Base-by-base conservation (phyloP, 805 yeast species). In the Kuraishia ogatae region DNA sequence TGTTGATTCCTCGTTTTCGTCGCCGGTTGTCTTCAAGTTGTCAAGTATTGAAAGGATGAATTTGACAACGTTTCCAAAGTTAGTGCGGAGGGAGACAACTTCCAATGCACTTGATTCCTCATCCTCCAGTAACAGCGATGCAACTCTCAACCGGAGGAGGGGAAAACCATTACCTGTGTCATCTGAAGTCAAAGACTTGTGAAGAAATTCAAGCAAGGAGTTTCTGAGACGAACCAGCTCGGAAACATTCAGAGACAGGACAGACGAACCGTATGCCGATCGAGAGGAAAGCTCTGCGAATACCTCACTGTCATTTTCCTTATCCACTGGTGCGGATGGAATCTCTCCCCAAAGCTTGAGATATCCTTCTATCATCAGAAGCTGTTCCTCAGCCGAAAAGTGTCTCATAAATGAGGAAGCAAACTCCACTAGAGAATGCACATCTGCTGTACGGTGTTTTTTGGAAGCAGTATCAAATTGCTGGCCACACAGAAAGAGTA, bases 401-500 rank as follows among this genome's bases (percentile, higher is more conserved):
- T 80, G 79, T 57, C 83, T 81, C 68, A 89, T 66, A 65, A 91
- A 87, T 0, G 89, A 74, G 17, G 83, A 75, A 1, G 86, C 76
- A 66, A 93, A 93, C 60, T 89, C 96, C 55, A 84, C 72, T 47
- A 88, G 69, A 1, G 85, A 75, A 58, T 80, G 79, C 48, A 89
- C 81, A 55, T 90, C 97, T 47, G 82, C 79, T 52, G 75, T 66
- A 65, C 83, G 87, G 63, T 81, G 81, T 60, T 79, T 83, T 19
- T 71, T 64, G 50, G 77, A 69, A 19, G 82, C 74, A 29, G 74
- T 73, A 8, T 84, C 80, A 64, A 82, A 88, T 66, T 90, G 96
- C 65, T 83, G 89, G 54, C 96, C 93, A 63, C 93, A 79, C 61
- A 94, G 76, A 62, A 89, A 85, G 59, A 93, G 67, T 51, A 93